phyloP scores from a whole-genome alignment of 768 basidiomycete genomes.

The Dioszegia hungarica region DNA sequence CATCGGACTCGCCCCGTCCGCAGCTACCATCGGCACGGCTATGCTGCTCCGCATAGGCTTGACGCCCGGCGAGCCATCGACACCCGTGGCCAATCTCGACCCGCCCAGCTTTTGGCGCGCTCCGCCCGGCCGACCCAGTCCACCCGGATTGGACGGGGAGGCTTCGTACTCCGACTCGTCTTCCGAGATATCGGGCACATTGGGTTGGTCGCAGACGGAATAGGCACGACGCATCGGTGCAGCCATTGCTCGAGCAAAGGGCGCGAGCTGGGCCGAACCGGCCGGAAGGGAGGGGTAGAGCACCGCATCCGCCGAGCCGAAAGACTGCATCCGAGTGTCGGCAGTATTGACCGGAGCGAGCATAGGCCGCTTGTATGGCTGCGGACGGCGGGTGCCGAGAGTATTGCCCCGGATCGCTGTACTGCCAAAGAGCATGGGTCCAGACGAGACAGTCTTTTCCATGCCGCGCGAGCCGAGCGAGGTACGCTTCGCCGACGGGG shows the following conservation, averaged over 20 bases:
- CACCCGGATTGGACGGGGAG: slow-evolving; percentile 25
- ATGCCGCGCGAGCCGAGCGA: slow-evolving; percentile 23
- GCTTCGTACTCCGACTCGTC: slow-evolving; percentile 36
- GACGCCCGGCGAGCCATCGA: slow-evolving; percentile 37
- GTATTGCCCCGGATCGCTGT: not conserved
- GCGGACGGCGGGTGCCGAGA: slow-evolving; percentile 22
- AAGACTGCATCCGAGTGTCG: slow-evolving; percentile 17
- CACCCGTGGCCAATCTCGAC: slow-evolving; percentile 16
- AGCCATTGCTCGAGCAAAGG: slow-evolving; percentile 27
- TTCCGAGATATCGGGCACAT: slow-evolving; percentile 29
- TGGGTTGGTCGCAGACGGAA: slow-evolving; percentile 45
- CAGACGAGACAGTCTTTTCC: slow-evolving; percentile 36
- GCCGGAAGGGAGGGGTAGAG: slow-evolving; percentile 22
- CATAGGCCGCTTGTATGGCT: slow-evolving; percentile 38
- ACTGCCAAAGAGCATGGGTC: slow-evolving; percentile 31
- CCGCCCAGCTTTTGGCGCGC: slow-evolving; percentile 19
- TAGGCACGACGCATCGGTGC: slow-evolving; percentile 45
- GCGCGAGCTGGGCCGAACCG: slow-evolving; percentile 4
- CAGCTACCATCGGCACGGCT: slow-evolving; percentile 13
- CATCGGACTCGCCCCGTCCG: slow-evolving; percentile 11
- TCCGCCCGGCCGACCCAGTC: slow-evolving; percentile 15
- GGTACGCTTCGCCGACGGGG: slow-evolving; percentile 40
- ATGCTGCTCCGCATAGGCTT: slow-evolving; percentile 23
- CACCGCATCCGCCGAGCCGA: slow-evolving; percentile 37
- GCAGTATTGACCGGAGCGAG: slow-evolving; percentile 24